Percentiles rank a stretch among this genome's conserved stretches.
Conservation (phyloP, 176 grass and related monocot species). For the Elymus sibiricus region DNA sequence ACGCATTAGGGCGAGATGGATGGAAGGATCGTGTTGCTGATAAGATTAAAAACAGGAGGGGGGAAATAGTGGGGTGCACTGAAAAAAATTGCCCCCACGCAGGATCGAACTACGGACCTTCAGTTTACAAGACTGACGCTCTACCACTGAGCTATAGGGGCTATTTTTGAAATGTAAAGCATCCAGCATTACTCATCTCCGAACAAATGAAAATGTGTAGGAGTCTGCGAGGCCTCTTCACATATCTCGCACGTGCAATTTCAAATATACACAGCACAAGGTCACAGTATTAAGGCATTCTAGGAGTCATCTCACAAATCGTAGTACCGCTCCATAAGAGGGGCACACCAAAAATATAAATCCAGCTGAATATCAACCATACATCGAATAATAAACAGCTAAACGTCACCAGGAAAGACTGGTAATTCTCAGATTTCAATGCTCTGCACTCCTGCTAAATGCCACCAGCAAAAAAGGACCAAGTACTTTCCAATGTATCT, state of each 20-base stretch:
- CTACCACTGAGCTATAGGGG: slow-evolving; percentile 98
- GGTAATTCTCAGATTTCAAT: not conserved
- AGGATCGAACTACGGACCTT: slow-evolving; percentile 99
- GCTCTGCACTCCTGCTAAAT: not conserved
- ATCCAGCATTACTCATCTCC: not conserved
- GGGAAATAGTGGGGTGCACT: too few relatives aligned
- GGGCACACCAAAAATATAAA: not conserved
- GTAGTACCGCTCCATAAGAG: not conserved
- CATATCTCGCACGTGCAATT: not conserved
- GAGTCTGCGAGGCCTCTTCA: not conserved
- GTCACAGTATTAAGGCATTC: not conserved
- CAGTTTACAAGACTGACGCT: slow-evolving; percentile 99
- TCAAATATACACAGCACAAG: not conserved
- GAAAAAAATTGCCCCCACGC: slow-evolving; percentile 63
- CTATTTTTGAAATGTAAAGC: not conserved
- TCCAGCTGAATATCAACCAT: not conserved
- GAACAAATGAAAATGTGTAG: too few relatives aligned
- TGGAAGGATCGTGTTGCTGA: too few relatives aligned
- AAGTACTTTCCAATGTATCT: not conserved
- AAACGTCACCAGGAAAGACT: not conserved
- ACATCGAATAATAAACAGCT: not conserved
- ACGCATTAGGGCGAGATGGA: not conserved
- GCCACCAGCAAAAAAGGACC: not conserved
- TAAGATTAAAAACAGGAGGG: too few relatives aligned
- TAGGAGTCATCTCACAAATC: not conserved